Base-by-base conservation (phyloP, 2,329 filamentous ascomycete genomes). In the Apiospora hydei region DNA sequence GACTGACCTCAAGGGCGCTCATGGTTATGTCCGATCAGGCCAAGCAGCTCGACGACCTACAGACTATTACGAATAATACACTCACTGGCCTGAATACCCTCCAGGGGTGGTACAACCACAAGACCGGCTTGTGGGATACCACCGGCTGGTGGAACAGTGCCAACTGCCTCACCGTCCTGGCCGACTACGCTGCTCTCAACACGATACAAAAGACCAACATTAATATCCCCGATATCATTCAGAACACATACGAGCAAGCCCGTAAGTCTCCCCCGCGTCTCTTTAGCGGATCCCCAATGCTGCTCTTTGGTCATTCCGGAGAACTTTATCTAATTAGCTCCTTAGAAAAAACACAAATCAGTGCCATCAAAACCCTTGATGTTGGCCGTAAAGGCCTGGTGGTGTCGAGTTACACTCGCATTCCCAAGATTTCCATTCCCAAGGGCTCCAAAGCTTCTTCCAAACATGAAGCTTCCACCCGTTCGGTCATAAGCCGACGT, bases 61-160 rank as follows among this genome's bases (percentile, higher is more conserved):
- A 75, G 26, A 73, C 73, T 7, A 80, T 80, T 70, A 75, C 77
- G 24, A 51, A 75, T 66, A 73, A 79, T 44, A 77, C 78, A 38
- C 70, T 79, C 69, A 71, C 74, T 26, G 77, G 73, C 4, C 24
- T 79, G n/a, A 74, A 80, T 1, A 69, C 82, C n/a, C 81, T 90
- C 0, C 86, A 89, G 71, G 78, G 77, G 57, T 90, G 85, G 85
- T 90, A 90, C 77, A 86, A 90, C 75, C 73, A 79, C 5, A 79
- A 77, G 7, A 88, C 83, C 1, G 89, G 89, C 14, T 80, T 90
- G 7, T 91, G 88, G 87, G 81, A 88, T 71, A 85, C 85, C 0
- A 84, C 84, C 43, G 87, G 87, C 10, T 91, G 89, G 90, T 92
- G 89, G 90, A 90, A 91, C 75, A 84, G 84, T 30, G 90, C 88